Percentiles rank a stretch among this genome's conserved stretches.
These are phyloP conservation scores for Botryotinia convoluta DNA, from an alignment of 2,329 filamentous ascomycete genomes.

Conservation along the genomic window DNA sequence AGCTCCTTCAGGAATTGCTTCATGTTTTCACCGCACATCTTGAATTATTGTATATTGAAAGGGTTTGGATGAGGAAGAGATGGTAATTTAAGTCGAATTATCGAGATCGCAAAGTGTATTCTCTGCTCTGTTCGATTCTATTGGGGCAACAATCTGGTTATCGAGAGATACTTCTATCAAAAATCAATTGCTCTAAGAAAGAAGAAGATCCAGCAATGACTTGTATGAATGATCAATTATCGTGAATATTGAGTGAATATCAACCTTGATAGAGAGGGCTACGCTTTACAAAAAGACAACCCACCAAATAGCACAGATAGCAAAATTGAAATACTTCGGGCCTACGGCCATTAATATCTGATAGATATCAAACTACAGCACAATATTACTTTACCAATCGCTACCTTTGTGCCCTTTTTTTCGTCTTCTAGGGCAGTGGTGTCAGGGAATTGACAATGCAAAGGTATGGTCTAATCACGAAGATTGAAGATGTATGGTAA, in stretches of 20 bases:
- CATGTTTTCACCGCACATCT: constrained; percentile 31
- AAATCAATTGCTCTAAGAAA: background rate
- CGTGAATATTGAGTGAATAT: background rate
- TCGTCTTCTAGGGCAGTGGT: background rate
- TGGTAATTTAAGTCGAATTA: background rate
- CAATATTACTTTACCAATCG: background rate
- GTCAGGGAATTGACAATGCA: constrained; percentile 6
- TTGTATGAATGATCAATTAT: background rate
- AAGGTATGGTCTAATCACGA: constrained; percentile 5
- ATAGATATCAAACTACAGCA: background rate
- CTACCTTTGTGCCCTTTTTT: background rate
- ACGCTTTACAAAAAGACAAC: background rate
- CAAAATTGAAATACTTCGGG: background rate
- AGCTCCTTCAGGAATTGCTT: constrained; percentile 58
- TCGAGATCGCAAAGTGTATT: background rate
- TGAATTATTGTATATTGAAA: constrained; percentile 15
- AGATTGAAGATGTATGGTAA: constrained; percentile 16
- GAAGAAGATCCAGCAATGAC: background rate
- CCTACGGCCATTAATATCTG: background rate
- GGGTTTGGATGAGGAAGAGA: background rate
- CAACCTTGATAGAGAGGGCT: background rate
- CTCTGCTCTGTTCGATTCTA: background rate
- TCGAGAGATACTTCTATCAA: background rate
- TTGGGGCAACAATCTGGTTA: background rate
- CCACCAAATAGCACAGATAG: background rate